Conservation (phyloP, 352 stramenopile species). For the Pythium dissimile region DNA sequence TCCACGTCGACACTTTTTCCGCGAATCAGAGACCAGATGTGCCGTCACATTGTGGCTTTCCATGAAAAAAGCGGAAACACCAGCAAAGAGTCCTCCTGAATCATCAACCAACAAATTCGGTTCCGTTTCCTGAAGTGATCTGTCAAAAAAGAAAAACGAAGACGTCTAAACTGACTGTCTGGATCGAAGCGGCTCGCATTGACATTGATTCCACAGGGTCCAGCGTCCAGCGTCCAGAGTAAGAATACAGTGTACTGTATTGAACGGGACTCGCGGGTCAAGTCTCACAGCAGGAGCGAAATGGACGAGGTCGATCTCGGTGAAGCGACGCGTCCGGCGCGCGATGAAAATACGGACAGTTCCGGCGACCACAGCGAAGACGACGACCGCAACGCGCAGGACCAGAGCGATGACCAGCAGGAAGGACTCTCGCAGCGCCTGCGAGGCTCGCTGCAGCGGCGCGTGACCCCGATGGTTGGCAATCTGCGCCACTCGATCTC, state of each 20-base stretch:
- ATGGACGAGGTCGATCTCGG: slow-evolving; percentile 25
- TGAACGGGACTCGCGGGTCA: too few species aligned
- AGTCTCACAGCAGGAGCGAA: background rate
- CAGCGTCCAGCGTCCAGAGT: background rate
- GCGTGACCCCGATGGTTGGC: slow-evolving; percentile 13
- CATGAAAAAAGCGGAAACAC: background rate
- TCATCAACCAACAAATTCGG: too few species aligned
- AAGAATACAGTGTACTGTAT: too few species aligned
- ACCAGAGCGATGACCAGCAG: background rate
- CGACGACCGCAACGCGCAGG: background rate
- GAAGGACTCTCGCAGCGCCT: slow-evolving; percentile 17
- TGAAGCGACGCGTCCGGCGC: background rate
- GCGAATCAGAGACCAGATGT: background rate
- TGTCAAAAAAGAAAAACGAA: background rate
- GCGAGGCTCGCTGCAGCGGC: slow-evolving; percentile 17
- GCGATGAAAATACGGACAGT: slow-evolving; percentile 11
- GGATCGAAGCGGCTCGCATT: too few species aligned
- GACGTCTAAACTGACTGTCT: background rate
- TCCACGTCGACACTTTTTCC: background rate
- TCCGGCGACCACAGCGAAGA: slow-evolving; percentile 11
- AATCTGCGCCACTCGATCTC: slow-evolving; percentile 18
- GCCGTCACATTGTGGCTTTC: background rate
- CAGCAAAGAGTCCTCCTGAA: too few species aligned
- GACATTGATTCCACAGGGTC: too few species aligned
- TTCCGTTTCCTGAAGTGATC: too few species aligned